These are phyloP conservation scores for Lycium barbarum DNA, from an alignment of 257 asterid species.

Conservation along the genomic window DNA sequence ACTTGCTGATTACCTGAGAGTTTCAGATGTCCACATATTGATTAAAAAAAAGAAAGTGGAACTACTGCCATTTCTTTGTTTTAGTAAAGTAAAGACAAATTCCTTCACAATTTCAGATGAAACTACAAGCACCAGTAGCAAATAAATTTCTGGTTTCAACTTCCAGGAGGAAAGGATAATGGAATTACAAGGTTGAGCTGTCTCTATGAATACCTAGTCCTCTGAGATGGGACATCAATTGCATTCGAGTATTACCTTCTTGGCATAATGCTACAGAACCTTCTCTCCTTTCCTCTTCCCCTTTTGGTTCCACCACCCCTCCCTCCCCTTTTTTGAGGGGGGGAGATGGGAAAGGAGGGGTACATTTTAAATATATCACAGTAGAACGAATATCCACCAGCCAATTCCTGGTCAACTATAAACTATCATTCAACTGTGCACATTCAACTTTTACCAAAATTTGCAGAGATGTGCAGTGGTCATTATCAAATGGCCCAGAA, in stretches of 20 bases:
- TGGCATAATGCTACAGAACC: not conserved
- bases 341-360: not conserved
- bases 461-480: conserved; percentile 6
- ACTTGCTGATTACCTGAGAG: not conserved
- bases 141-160: not conserved
- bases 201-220: not conserved
- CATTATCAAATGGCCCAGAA: conserved; percentile 69
- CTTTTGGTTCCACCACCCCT: not conserved
- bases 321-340: not conserved
- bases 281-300: not conserved
- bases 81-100: not conserved
- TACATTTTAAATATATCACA: conserved; percentile 2
- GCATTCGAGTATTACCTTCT: not conserved
- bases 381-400: not conserved
- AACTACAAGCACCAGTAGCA: not conserved
- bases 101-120: not conserved
- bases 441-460: not conserved
- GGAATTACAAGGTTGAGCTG: not conserved
- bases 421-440: not conserved
- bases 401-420: conserved; percentile 2
- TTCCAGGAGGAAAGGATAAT: conserved; percentile 18
- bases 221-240: not conserved
- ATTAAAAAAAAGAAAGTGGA: not conserved
- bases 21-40: not conserved
- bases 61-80: not conserved